phyloP scores from a whole-genome alignment of 352 stramenopile genomes.

The Pythium dissimile region DNA sequence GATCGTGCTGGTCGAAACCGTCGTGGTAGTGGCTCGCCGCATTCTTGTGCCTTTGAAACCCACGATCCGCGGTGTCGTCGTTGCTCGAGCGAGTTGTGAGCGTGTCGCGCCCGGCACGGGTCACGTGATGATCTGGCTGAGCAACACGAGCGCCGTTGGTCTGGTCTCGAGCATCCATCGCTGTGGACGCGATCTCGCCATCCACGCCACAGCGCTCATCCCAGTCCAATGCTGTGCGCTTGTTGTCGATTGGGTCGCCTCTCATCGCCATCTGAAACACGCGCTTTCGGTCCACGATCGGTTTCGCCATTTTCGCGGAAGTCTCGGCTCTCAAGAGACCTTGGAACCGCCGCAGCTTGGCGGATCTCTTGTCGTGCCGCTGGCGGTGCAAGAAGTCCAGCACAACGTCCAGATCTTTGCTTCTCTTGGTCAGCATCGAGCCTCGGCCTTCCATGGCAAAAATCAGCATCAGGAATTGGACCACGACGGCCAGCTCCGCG shows the following conservation, averaged over 20 bases:
- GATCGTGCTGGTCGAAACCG: too few relatives aligned
- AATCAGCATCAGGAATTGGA: slow-evolving; percentile 74
- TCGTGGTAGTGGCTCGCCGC: too few relatives aligned
- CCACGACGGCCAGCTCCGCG: slow-evolving; percentile 23
- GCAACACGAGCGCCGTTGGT: too few relatives aligned
- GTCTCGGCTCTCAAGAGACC: slow-evolving; percentile 28
- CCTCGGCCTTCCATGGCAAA: slow-evolving; percentile 75
- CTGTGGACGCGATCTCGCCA: background rate
- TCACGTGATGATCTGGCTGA: too few relatives aligned
- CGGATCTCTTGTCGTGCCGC: slow-evolving; percentile 28
- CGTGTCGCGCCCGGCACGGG: too few relatives aligned
- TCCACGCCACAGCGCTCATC: too few relatives aligned
- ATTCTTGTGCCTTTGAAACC: too few relatives aligned
- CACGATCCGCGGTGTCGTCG: too few relatives aligned
- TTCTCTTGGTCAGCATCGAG: slow-evolving; percentile 54
- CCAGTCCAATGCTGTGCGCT: background rate
- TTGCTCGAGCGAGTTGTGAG: too few relatives aligned
- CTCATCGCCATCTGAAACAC: slow-evolving; percentile 1
- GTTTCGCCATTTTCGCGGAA: background rate
- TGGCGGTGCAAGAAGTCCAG: slow-evolving; percentile 45
- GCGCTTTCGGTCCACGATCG: background rate
- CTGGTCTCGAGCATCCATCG: too few relatives aligned
- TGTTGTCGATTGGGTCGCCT: background rate
- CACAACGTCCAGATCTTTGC: slow-evolving; percentile 50
- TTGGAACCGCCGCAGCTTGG: slow-evolving; percentile 47